Percentiles rank a stretch among this genome's conserved stretches.
Conservation (phyloP, 192 early-diverging fungal species). For the Coemansia erecta region DNA sequence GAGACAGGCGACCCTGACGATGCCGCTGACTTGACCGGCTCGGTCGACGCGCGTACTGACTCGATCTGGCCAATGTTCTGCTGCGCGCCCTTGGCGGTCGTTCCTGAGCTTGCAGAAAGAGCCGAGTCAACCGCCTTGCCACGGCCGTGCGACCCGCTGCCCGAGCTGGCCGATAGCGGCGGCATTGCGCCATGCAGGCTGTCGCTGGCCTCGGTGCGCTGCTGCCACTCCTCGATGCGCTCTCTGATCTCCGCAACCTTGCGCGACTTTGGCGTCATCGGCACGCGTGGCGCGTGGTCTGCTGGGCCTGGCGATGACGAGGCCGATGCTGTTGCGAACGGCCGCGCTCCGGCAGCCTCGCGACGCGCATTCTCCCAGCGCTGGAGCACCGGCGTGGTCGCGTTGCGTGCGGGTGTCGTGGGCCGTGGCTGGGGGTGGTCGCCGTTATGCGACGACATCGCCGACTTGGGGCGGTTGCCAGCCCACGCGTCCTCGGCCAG, state of each 20-base stretch:
- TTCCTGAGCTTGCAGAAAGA: constrained; percentile 1
- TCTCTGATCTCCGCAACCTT: constrained; percentile 46
- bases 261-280: constrained; percentile 31
- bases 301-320: not conserved
- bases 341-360: constrained; percentile 11
- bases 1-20: too few species aligned
- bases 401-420: not conserved
- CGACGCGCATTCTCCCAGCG: constrained; percentile 17
- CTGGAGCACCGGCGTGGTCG: constrained; percentile 6
- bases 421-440: not conserved
- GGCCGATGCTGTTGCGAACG: not conserved
- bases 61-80: constrained; percentile 43
- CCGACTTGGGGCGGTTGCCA: not conserved
- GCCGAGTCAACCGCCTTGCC: not conserved
- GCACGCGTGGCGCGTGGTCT: not conserved
- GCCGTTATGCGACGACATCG: constrained; percentile 1
- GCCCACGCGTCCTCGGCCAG: not conserved
- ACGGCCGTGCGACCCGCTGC: constrained; percentile 4
- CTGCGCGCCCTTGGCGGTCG: constrained; percentile 28
- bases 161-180: not conserved
- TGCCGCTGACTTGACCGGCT: not conserved
- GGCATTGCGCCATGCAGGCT: constrained; percentile 1
- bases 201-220: constrained; percentile 19
- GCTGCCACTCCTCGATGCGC: constrained; percentile 53
- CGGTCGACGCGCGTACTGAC: constrained; percentile 8